phyloP scores from a whole-genome alignment of 306 rosid species.

The Quercus agrifolia region DNA sequence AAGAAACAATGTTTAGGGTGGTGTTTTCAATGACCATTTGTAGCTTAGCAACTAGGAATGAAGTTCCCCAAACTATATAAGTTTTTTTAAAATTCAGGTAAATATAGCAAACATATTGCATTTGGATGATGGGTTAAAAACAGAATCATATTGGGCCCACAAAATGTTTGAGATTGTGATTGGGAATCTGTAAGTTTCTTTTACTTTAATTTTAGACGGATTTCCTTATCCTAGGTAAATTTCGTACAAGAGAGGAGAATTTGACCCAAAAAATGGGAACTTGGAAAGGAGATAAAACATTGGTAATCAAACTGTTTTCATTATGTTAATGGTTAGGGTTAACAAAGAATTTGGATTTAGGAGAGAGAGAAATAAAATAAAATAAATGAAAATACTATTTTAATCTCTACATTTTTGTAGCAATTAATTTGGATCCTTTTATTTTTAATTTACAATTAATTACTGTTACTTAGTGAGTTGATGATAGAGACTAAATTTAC shows the following conservation, averaged over 20 bases:
- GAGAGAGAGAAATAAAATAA: neutral
- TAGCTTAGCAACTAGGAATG: neutral
- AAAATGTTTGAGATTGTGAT: neutral
- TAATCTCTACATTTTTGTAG: neutral
- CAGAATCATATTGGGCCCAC: neutral
- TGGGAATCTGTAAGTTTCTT: neutral
- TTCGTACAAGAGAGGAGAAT: neutral
- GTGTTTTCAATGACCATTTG: conserved; percentile 4
- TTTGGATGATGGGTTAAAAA: neutral
- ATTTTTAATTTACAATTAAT: too few species aligned
- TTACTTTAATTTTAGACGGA: neutral
- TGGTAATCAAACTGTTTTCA: neutral
- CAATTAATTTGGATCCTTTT: too few species aligned
- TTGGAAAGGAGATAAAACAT: conserved; percentile 2
- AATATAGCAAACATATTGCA: neutral
- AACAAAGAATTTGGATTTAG: too few species aligned
- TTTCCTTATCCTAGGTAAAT: neutral
- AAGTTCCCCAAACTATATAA: neutral
- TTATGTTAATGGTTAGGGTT: neutral
- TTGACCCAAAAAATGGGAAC: conserved; percentile 8
- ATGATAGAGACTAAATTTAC: too few species aligned
- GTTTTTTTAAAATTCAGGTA: neutral
- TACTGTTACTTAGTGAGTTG: too few species aligned
- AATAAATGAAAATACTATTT: neutral
- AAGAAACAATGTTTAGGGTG: conserved; percentile 7